Evolutionary conservation across 2,329 filamentous ascomycete genomes (phyloP), one percentile per base, ranked within the genome.

Genomic region (Neonectria ditissima): DNA sequence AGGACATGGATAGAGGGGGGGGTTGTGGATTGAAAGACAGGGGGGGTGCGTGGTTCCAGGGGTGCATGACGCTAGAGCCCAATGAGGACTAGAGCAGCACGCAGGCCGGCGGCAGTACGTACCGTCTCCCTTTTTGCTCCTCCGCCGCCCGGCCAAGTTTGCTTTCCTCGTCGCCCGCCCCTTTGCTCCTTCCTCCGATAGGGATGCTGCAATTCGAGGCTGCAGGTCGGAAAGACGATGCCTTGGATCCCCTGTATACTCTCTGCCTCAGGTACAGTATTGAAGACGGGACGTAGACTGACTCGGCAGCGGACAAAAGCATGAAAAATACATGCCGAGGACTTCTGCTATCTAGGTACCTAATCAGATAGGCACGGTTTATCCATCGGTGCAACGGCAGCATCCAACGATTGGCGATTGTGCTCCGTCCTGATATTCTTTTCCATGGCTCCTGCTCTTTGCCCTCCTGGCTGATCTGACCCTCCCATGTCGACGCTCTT

Each of bases 1-100:
- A 50, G 47, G 47, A 50, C 47, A 50, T 20, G 47, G 66, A 4
- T 63, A 67, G 66, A 68, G 62, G 69, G 65, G n/a, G 65, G 63
- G 55, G 70, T 69, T 63, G 61, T 64, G 67, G 62, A 45, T n/a
- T 26, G 28, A 47, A 44, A 39, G 50, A 55, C 60, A 59, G 45
- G 60, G 60, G 60, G 60, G 41, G 59, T 62, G 60, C 60, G 60
- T 63, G 55, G 55, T 51, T 28, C 37, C 60, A 63, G 60, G 60
- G 60, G 60, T 58, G 14, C 50, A 48, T 43, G 20, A 30, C 55
- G 55, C 60, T 63, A 63, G 43, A 8, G 22, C 50, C 50, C 13
- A 26, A 32, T 20, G 16, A 13, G 50, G 60, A 59, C 55, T 58
- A 63, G 55, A 13, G 22, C 53, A 28, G 50, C 37, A 55, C 55